Percentiles rank a stretch among this genome's conserved stretches.
These are phyloP conservation scores for button mushroom (Agaricus bisporus) DNA, from an alignment of 768 basidiomycete genomes.

Conservation along the genomic window DNA sequence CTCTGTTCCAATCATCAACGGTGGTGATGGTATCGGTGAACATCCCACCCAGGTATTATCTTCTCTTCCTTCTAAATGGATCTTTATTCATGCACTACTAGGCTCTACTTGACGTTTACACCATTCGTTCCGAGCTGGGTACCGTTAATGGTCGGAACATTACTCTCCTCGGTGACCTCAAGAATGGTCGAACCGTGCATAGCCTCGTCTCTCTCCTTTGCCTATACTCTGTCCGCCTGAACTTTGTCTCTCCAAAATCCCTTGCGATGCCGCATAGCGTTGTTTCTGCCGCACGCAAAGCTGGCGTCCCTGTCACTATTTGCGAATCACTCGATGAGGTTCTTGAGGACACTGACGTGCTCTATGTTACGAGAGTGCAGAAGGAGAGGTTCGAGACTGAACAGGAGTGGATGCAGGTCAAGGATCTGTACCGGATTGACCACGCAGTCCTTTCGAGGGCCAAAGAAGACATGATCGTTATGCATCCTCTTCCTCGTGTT, in stretches of 20 bases:
- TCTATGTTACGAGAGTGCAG: slow-evolving; percentile 95
- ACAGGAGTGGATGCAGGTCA: slow-evolving; percentile 84
- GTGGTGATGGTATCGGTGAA: slow-evolving; percentile 95
- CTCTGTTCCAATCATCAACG: slow-evolving; percentile 93
- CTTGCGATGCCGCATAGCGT: slow-evolving; percentile 88
- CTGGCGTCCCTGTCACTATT: slow-evolving; percentile 71
- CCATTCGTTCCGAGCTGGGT: slow-evolving; percentile 95
- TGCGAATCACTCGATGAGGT: slow-evolving; percentile 91
- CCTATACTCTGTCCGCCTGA: slow-evolving; percentile 88
- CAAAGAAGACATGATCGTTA: slow-evolving; percentile 96
- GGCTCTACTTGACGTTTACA: slow-evolving; percentile 86
- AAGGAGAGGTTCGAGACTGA: slow-evolving; percentile 86
- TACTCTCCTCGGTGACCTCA: slow-evolving; percentile 90
- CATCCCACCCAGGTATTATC: slow-evolving; percentile 86
- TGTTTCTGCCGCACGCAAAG: slow-evolving; percentile 76
- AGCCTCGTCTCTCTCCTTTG: slow-evolving; percentile 89
- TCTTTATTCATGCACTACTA: slow-evolving; percentile 19
- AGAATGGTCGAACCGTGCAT: slow-evolving; percentile 97
- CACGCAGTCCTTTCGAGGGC: slow-evolving; percentile 90
- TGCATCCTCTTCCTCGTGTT: slow-evolving; percentile 97
- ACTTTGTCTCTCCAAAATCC: slow-evolving; percentile 87
- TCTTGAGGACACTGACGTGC: slow-evolving; percentile 86
- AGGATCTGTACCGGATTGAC: slow-evolving; percentile 89
- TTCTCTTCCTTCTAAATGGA: neutral
- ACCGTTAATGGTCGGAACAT: slow-evolving; percentile 96